These are phyloP conservation scores for Solanum rostratum DNA, from an alignment of 257 asterid genomes.

Conservation along the genomic window DNA sequence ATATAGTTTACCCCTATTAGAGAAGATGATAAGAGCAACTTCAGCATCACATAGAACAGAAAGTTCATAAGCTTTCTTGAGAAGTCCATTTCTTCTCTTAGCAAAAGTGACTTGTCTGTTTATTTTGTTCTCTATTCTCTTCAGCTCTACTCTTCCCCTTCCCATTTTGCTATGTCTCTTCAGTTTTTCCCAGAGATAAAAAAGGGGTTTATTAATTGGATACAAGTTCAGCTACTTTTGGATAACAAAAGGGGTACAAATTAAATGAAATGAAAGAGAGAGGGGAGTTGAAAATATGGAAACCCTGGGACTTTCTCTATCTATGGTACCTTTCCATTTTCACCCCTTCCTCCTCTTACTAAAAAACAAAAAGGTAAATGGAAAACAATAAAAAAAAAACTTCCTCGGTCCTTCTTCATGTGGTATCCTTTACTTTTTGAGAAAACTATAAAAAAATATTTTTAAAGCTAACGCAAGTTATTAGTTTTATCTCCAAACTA, in stretches of 20 bases:
- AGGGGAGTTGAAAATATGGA: slow-evolving; percentile 6
- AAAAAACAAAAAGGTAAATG: neutral
- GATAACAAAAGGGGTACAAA: neutral
- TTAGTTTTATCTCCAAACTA: too few species aligned
- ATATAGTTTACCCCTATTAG: slow-evolving; percentile 25
- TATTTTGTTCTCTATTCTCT: slow-evolving; percentile 29
- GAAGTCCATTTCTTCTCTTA: slow-evolving; percentile 31
- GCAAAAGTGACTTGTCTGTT: slow-evolving; percentile 32
- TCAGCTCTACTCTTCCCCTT: slow-evolving; percentile 13
- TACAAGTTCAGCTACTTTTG: slow-evolving; percentile 7
- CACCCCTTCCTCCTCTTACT: neutral
- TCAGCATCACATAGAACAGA: slow-evolving; percentile 30
- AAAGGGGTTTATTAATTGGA: slow-evolving; percentile 1
- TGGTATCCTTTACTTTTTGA: too few species aligned
- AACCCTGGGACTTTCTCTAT: slow-evolving; percentile 13
- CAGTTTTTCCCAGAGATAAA: neutral
- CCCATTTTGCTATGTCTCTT: neutral
- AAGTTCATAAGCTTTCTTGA: slow-evolving; percentile 23
- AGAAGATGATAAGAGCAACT: slow-evolving; percentile 25
- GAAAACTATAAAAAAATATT: too few species aligned
- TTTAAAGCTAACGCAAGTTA: too few species aligned
- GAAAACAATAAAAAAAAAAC: neutral
- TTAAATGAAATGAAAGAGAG: slow-evolving; percentile 1
- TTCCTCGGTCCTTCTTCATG: too few species aligned
- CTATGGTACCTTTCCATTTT: slow-evolving; percentile 9